Percentiles rank a stretch among this genome's conserved stretches.
phyloP scores from a whole-genome alignment of 306 rosid species.

The Prunus kanzakura region DNA sequence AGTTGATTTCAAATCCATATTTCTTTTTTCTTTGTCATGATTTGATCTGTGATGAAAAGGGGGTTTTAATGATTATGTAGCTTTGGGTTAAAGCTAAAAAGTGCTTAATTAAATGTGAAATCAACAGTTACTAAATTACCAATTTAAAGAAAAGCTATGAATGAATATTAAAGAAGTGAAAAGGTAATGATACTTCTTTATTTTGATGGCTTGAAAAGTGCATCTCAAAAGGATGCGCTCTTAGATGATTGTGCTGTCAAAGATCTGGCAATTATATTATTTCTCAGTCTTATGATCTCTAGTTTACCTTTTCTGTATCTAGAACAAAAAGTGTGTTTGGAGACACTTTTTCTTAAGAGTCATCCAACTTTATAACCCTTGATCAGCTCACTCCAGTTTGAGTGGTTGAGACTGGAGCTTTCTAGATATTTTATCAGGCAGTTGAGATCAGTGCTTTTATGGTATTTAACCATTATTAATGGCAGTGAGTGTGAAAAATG shows the following conservation, averaged over 20 bases:
- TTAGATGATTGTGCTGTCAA: background rate
- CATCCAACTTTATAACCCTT: background rate
- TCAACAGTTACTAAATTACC: background rate
- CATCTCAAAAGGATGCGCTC: background rate
- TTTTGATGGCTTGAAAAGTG: constrained; percentile 10
- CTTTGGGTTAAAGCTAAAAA: constrained; percentile 19
- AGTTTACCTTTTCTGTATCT: background rate
- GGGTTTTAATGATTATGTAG: constrained; percentile 35
- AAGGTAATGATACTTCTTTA: constrained; percentile 6
- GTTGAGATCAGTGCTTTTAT: constrained; percentile 2
- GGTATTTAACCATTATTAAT: constrained; percentile 1
- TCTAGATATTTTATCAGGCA: constrained; percentile 8
- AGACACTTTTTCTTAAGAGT: constrained; percentile 4
- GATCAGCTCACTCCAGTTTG: constrained; percentile 7
- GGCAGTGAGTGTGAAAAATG: background rate
- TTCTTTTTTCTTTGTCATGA: constrained; percentile 11
- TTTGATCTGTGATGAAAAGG: constrained; percentile 32
- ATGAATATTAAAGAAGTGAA: constrained; percentile 11
- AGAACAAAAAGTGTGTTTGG: constrained; percentile 9
- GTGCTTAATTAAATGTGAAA: constrained; percentile 25
- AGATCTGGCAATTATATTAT: constrained; percentile 17
- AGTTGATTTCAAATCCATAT: background rate
- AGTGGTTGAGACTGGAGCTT: constrained; percentile 3
- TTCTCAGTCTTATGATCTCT: constrained; percentile 5
- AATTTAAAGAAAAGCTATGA: background rate